A percentile compares a stretch with the other conserved stretches of the same genome.
These are phyloP conservation scores for Nelumbo lutea DNA, from an alignment of 164 flowering plant species.

Conservation along the genomic window DNA sequence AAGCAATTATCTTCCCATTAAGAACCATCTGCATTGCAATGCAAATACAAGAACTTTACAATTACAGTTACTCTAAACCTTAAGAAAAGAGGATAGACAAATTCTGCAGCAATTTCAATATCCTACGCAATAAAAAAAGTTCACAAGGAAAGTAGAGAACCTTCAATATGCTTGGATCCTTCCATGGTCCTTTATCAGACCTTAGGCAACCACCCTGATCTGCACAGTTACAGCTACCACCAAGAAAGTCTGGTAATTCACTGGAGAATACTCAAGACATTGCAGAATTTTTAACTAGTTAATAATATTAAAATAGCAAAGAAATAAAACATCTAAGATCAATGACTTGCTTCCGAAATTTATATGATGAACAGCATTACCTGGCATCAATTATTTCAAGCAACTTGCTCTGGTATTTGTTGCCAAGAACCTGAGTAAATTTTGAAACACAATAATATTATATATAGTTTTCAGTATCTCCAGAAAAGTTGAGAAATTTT, in stretches of 20 bases:
- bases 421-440: slow-evolving; percentile 68
- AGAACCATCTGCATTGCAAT: slow-evolving; percentile 24
- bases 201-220: slow-evolving; percentile 20
- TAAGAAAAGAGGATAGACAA: background rate
- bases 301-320: background rate
- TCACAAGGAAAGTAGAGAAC: background rate
- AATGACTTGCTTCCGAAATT: background rate
- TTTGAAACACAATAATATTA: slow-evolving; percentile 3
- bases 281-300: background rate
- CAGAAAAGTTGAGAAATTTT: background rate
- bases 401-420: slow-evolving; percentile 79
- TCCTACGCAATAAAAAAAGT: slow-evolving; percentile 21
- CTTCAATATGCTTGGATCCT: slow-evolving; percentile 17
- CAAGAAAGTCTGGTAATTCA: slow-evolving; percentile 41
- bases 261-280: slow-evolving; percentile 26
- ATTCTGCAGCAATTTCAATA: slow-evolving; percentile 19
- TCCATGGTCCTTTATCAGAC: slow-evolving; percentile 25
- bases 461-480: background rate
- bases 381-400: slow-evolving; percentile 91
- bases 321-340: background rate
- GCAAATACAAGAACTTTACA: background rate
- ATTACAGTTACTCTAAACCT: slow-evolving; percentile 1
- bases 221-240: slow-evolving; percentile 21
- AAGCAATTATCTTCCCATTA: slow-evolving; percentile 55
- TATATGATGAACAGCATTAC: slow-evolving; percentile 21